These are phyloP conservation scores for Penicillium fuscoglaucum DNA, from an alignment of 2,329 filamentous ascomycete genomes.

Conservation along the genomic window DNA sequence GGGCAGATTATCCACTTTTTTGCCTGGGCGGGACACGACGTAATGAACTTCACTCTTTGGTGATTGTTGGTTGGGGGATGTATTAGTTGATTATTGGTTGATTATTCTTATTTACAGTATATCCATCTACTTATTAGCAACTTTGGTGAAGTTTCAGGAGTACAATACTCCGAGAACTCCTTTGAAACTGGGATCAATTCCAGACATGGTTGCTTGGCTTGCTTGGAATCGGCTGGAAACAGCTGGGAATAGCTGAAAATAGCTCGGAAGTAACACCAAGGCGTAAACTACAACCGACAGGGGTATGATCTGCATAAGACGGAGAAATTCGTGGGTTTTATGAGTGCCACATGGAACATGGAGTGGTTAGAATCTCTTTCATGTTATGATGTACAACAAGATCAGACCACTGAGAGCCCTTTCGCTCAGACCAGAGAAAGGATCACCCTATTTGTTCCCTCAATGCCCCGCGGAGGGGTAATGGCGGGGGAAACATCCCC, in stretches of 20 bases:
- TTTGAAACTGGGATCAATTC: background rate
- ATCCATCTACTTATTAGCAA: background rate
- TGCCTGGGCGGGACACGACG: conserved; percentile 2
- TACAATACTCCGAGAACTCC: background rate
- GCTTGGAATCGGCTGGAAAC: background rate
- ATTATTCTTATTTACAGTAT: too few relatives aligned
- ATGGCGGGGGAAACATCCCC: background rate
- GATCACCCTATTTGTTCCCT: background rate
- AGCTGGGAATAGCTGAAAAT: background rate
- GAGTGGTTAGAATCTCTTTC: background rate
- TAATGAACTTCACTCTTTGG: background rate
- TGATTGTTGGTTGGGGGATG: background rate
- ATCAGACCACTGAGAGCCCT: background rate
- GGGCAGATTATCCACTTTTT: conserved; percentile 12
- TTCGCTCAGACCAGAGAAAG: background rate
- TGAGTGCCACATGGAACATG: background rate
- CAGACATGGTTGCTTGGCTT: background rate
- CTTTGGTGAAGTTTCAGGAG: background rate
- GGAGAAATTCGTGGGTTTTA: background rate
- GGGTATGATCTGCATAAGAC: background rate
- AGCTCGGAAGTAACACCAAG: background rate
- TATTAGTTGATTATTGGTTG: background rate
- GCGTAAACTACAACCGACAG: background rate
- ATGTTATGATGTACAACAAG: background rate
- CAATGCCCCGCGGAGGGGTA: background rate